These are phyloP conservation scores for Fagus sylvatica DNA, from an alignment of 306 rosid genomes.

Conservation along the genomic window DNA sequence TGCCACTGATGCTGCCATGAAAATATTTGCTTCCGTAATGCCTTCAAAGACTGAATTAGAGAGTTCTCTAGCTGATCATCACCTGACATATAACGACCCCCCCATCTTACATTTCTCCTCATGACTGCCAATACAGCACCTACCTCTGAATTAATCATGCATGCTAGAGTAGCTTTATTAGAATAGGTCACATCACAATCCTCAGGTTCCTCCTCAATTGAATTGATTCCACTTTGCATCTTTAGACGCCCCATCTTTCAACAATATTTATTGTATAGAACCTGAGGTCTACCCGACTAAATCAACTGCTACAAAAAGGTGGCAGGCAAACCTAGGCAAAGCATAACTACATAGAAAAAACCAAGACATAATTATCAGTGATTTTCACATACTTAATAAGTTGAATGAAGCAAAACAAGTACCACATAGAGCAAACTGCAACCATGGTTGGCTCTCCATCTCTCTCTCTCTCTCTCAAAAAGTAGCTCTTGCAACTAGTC, in stretches of 20 bases:
- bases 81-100: slow-evolving; percentile 83
- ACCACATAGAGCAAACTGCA: neutral
- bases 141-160: slow-evolving; percentile 93
- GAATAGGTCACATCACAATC: slow-evolving; percentile 63
- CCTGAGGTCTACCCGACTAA: slow-evolving; percentile 14
- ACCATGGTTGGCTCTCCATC: too few species aligned
- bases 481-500: too few species aligned
- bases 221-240: slow-evolving; percentile 71
- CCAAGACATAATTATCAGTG: neutral
- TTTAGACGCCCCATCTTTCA: slow-evolving; percentile 71
- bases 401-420: neutral
- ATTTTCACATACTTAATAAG: slow-evolving; percentile 4
- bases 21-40: slow-evolving; percentile 77
- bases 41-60: slow-evolving; percentile 84
- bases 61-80: slow-evolving; percentile 97
- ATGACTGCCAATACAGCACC: slow-evolving; percentile 94
- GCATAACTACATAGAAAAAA: slow-evolving; percentile 9
- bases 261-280: slow-evolving; percentile 23
- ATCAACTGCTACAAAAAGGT: slow-evolving; percentile 6
- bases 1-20: slow-evolving; percentile 95
- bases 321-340: slow-evolving; percentile 18
- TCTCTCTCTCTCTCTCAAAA: too few species aligned
- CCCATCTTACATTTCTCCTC: slow-evolving; percentile 98
- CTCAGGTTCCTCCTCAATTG: slow-evolving; percentile 91
- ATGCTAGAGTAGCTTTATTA: slow-evolving; percentile 69